phyloP scores from a whole-genome alignment of 1,139 yeast species.

The Taphrina communis region DNA sequence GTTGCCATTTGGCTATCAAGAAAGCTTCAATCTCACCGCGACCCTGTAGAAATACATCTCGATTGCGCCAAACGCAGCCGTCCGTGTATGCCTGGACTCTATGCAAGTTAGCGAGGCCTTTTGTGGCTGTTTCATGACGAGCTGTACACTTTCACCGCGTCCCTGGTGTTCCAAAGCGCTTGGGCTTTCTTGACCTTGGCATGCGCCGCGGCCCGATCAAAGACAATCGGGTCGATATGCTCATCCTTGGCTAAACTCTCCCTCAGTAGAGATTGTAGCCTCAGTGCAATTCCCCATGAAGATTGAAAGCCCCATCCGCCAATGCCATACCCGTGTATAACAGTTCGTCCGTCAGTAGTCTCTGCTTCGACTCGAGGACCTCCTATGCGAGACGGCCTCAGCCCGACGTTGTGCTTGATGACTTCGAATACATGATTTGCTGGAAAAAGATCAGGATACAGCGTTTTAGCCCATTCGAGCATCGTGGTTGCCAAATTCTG shows the following conservation, averaged over 20 bases:
- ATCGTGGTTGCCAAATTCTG: slow-evolving; percentile 63
- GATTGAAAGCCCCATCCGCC: slow-evolving; percentile 75
- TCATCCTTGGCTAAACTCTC: neutral
- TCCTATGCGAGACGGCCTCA: slow-evolving; percentile 70
- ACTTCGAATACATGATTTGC: slow-evolving; percentile 51
- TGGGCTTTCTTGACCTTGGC: slow-evolving; percentile 46
- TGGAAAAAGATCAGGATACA: slow-evolving; percentile 58
- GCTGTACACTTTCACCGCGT: slow-evolving; percentile 17
- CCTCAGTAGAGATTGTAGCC: slow-evolving; percentile 3
- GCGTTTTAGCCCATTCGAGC: slow-evolving; percentile 58
- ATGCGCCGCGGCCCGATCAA: slow-evolving; percentile 42
- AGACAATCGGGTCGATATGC: slow-evolving; percentile 11
- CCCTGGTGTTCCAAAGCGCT: slow-evolving; percentile 45
- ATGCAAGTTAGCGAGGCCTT: slow-evolving; percentile 22
- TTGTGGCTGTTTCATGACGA: neutral
- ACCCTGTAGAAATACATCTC: slow-evolving; percentile 43
- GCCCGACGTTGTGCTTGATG: slow-evolving; percentile 65
- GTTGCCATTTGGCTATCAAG: slow-evolving; percentile 44
- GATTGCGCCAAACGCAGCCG: slow-evolving; percentile 45
- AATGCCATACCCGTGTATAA: slow-evolving; percentile 75
- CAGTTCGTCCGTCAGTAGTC: slow-evolving; percentile 49
- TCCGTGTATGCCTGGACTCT: slow-evolving; percentile 43
- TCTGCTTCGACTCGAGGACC: slow-evolving; percentile 65
- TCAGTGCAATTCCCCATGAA: slow-evolving; percentile 35
- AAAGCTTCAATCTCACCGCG: slow-evolving; percentile 44